These are phyloP conservation scores for Chloromonas sp. DNA, from an alignment of 163 green algal species.

Conservation along the genomic window DNA sequence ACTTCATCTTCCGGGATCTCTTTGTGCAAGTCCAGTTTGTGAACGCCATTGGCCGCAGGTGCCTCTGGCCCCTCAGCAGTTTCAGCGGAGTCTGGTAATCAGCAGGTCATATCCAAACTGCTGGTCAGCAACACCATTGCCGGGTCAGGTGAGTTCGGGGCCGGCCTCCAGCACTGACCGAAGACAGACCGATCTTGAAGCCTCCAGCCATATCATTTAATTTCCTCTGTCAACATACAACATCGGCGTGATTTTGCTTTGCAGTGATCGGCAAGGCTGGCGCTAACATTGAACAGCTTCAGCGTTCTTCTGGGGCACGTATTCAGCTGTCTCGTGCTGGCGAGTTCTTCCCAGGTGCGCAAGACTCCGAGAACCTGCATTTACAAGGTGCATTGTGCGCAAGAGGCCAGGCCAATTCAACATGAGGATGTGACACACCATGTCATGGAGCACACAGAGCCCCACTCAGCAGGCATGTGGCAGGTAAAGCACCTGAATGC, in stretches of 20 bases:
- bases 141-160: slow-evolving; percentile 19
- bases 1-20: no score
- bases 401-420: no score
- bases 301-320: slow-evolving; percentile 49
- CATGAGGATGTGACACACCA: no score
- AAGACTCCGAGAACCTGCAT: not conserved
- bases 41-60: no score
- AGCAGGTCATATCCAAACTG: slow-evolving; percentile 50
- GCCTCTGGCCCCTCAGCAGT: no score
- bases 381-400: not conserved
- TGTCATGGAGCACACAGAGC: no score
- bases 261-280: slow-evolving; percentile 55
- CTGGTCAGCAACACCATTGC: slow-evolving; percentile 57
- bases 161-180: not conserved
- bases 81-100: not conserved
- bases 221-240: no score
- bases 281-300: slow-evolving; percentile 52
- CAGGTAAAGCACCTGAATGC: not conserved
- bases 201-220: no score
- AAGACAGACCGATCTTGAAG: not conserved
- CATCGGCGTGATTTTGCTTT: no score
- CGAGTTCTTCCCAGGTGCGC: slow-evolving; percentile 58
- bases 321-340: slow-evolving; percentile 58
- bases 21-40: no score
- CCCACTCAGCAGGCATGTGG: no score